Percentiles rank a stretch among this genome's conserved stretches.
phyloP scores from a whole-genome alignment of 129 eudicot genomes.

The Artemisia annua region DNA sequence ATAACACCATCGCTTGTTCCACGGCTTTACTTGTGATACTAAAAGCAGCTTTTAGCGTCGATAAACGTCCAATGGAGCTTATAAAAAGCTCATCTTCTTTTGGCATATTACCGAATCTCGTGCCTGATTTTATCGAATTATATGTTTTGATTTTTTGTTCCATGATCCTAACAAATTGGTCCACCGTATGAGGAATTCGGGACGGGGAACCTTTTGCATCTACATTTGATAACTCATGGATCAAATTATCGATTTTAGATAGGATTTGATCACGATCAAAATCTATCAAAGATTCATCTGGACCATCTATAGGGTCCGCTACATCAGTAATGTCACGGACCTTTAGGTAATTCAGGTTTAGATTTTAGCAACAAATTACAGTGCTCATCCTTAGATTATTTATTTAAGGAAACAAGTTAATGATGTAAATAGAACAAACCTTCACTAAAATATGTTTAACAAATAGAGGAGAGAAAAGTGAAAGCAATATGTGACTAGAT shows the following conservation, averaged over 20 bases:
- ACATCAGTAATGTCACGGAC: no score
- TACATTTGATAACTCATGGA: conserved; percentile 31
- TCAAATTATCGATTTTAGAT: conserved; percentile 39
- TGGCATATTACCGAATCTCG: conserved; percentile 33
- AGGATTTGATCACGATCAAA: conserved; percentile 28
- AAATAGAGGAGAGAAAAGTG: background rate
- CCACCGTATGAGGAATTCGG: conserved; percentile 42
- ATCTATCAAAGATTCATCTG: conserved; percentile 9
- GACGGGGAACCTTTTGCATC: conserved; percentile 43
- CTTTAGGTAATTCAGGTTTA: background rate
- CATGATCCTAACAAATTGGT: conserved; percentile 40
- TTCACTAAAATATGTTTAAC: background rate
- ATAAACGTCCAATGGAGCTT: conserved; percentile 38
- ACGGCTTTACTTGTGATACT: conserved; percentile 41
- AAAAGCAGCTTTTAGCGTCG: conserved; percentile 40
- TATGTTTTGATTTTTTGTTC: conserved; percentile 47
- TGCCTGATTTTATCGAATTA: conserved; percentile 13
- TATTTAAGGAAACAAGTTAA: background rate
- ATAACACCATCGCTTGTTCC: conserved; percentile 56
- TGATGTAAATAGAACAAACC: no score
- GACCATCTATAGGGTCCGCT: background rate
- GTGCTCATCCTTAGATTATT: background rate
- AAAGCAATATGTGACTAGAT: background rate
- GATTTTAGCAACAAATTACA: background rate
- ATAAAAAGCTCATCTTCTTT: conserved; percentile 53